Conservation (phyloP, 1,139 yeast species). For the Lodderomyces beijingensis region DNA sequence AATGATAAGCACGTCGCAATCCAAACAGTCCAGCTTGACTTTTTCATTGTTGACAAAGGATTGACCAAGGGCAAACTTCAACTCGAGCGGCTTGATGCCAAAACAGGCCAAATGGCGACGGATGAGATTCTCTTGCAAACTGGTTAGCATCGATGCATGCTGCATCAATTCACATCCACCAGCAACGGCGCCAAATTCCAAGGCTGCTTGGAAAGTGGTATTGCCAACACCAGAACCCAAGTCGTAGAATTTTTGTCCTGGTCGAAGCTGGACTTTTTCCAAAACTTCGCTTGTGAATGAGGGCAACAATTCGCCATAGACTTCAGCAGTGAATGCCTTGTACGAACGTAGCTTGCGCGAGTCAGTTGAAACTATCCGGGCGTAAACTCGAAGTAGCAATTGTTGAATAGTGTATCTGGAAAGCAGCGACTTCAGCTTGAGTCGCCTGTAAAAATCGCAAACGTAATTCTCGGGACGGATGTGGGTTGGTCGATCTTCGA, state of each 20-base stretch:
- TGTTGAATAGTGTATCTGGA: slow-evolving; percentile 65
- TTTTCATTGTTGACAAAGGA: slow-evolving; percentile 65
- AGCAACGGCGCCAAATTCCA: slow-evolving; percentile 78
- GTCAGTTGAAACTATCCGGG: slow-evolving; percentile 75
- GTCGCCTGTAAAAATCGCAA: slow-evolving; percentile 26
- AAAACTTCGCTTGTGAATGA: slow-evolving; percentile 67
- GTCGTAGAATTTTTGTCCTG: slow-evolving; percentile 64
- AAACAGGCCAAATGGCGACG: slow-evolving; percentile 53
- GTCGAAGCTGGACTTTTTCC: slow-evolving; percentile 53
- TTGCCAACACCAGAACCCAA: slow-evolving; percentile 95
- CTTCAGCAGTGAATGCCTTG: slow-evolving; percentile 85
- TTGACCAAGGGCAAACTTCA: slow-evolving; percentile 58
- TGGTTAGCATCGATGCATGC: slow-evolving; percentile 70
- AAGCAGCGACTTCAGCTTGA: slow-evolving; percentile 32
- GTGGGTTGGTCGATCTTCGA: slow-evolving; percentile 1
- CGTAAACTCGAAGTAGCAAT: slow-evolving; percentile 64
- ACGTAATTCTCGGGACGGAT: slow-evolving; percentile 20
- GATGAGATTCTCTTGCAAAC: slow-evolving; percentile 55
- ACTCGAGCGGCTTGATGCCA: slow-evolving; percentile 57
- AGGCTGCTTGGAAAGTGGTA: slow-evolving; percentile 83
- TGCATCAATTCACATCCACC: slow-evolving; percentile 91
- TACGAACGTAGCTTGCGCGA: slow-evolving; percentile 63
- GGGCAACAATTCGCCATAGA: slow-evolving; percentile 88
- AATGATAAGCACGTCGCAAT: slow-evolving; percentile 69
- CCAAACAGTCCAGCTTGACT: slow-evolving; percentile 50